These are phyloP conservation scores for Graphilbum ipis-grandicollis DNA, from an alignment of 2,329 filamentous ascomycete species.

Conservation along the genomic window DNA sequence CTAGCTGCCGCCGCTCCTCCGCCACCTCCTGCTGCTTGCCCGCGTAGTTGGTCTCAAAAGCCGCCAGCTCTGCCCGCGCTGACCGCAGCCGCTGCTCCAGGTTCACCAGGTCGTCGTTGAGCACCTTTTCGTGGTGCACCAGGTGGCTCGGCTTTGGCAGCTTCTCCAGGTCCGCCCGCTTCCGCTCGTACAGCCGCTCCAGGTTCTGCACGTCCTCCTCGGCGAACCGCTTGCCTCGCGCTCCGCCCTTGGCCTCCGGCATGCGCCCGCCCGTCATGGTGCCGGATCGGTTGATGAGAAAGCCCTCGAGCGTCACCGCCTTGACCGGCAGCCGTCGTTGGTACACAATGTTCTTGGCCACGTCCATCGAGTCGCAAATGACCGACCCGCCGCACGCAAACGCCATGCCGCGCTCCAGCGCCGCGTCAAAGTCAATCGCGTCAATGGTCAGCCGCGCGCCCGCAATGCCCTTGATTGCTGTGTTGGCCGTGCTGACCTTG, in stretches of 20 bases:
- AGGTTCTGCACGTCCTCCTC: conserved; percentile 78
- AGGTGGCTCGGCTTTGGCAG: conserved; percentile 65
- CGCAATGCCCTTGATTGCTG: conserved; percentile 75
- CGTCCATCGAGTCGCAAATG: conserved; percentile 73
- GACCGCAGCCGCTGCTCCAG: conserved; percentile 61
- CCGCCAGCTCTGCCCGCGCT: conserved; percentile 57
- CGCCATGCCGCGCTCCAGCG: conserved; percentile 78
- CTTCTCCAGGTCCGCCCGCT: conserved; percentile 60
- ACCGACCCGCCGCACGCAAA: conserved; percentile 92
- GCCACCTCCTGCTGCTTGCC: conserved; percentile 73
- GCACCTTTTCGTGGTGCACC: conserved; percentile 58
- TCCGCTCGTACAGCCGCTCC: conserved; percentile 56
- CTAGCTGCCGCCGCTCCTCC: conserved; percentile 54
- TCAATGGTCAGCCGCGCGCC: conserved; percentile 84
- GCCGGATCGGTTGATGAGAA: conserved; percentile 89
- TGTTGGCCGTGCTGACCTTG: conserved; percentile 81
- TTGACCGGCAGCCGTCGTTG: conserved; percentile 74
- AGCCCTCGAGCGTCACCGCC: conserved; percentile 87
- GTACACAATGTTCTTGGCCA: conserved; percentile 83
- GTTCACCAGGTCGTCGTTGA: conserved; percentile 64
- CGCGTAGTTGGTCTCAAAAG: conserved; percentile 64
- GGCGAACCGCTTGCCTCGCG: conserved; percentile 62
- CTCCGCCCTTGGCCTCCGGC: conserved; percentile 53
- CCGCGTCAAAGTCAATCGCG: conserved; percentile 82
- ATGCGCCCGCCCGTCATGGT: conserved; percentile 91